Percentiles rank a stretch among this genome's conserved stretches.
These are phyloP conservation scores for Arachnopeziza araneosa DNA, from an alignment of 2,329 filamentous ascomycete genomes.

Conservation along the genomic window DNA sequence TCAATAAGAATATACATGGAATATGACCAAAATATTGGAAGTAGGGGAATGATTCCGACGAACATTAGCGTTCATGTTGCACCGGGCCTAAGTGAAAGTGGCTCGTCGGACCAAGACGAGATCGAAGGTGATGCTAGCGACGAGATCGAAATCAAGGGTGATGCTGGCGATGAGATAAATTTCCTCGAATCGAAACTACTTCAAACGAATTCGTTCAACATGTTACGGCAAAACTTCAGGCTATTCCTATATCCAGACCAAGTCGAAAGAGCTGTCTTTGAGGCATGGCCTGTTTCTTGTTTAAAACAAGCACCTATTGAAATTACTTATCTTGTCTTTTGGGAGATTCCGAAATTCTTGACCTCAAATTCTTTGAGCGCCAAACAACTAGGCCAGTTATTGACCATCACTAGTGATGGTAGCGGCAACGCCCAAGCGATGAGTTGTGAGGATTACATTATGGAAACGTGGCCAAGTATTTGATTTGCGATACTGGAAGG, in stretches of 20 bases:
- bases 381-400: not conserved
- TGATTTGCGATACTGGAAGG: not conserved
- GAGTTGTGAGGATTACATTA: constrained; percentile 3
- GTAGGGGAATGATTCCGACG: not conserved
- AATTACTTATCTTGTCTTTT: not conserved
- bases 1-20: not conserved
- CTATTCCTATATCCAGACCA: not conserved
- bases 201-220: not conserved
- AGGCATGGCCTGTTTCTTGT: not conserved
- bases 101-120: not conserved
- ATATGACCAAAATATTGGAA: not conserved
- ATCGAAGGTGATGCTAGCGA: not conserved
- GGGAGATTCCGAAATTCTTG: not conserved
- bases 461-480: not conserved
- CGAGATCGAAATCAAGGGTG: not conserved
- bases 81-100: too few relatives aligned
- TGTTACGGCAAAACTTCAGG: constrained; percentile 1
- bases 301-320: not conserved
- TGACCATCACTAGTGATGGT: not conserved
- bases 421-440: not conserved
- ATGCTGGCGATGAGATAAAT: not conserved
- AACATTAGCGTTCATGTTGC: not conserved
- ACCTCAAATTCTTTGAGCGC: not conserved
- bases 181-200: not conserved
- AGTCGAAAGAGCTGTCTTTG: not conserved